Evolutionary conservation across 306 rosid genomes (phyloP), one percentile per base, ranked within the genome.

Genomic region (Malus orientalis): DNA sequence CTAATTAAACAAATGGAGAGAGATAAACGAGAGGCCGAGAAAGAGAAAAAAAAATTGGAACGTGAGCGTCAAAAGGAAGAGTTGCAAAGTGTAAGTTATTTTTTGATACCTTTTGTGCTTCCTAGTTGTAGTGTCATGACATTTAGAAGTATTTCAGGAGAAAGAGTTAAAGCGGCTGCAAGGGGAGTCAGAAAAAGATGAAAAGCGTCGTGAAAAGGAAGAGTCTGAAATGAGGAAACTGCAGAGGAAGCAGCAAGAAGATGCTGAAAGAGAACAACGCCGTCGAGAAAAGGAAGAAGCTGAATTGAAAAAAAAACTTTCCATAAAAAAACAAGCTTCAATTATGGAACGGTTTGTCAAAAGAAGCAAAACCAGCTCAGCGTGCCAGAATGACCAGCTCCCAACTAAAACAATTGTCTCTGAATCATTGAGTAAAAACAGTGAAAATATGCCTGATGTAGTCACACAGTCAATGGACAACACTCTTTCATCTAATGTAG

Each of bases 311-410:
- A 88, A 84, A 77, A 83, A 89, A 76, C 93, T 88, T 18, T 69
- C 86, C 71, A 30, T 92, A 74, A 90, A 87, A 81, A 90, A 91
- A 80, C 97, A 92, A 81, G 97, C 84, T 70, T 90, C 97, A 16
- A 76, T 95, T 8, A 95, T 95, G 99, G 97, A 95, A 53, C 97
- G 96, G 20, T 95, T 95, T 80, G 85, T 95, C 53, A 92, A 89
- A 82, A 90, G 79, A 81, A 49, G 76, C 77, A 95, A 88, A 91
- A 67, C 81, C 51, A 77, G 71, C 55, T 84, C 84, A 11, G 67
- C 76, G 40, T 63, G 66, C 54, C 79, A 80, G 78, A 79, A 69
- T 61, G 91, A 86, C 8, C 71, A 79, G 20, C 76, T 85, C 55
- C 69, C 85, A 79, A 22, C 79, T 63, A 85, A 85, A 83, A 73